A percentile compares a stretch with the other conserved stretches of the same genome.
Evolutionary conservation across 2,329 filamentous ascomycete genomes (phyloP).

Genomic region (Colletotrichum incanum): DNA sequence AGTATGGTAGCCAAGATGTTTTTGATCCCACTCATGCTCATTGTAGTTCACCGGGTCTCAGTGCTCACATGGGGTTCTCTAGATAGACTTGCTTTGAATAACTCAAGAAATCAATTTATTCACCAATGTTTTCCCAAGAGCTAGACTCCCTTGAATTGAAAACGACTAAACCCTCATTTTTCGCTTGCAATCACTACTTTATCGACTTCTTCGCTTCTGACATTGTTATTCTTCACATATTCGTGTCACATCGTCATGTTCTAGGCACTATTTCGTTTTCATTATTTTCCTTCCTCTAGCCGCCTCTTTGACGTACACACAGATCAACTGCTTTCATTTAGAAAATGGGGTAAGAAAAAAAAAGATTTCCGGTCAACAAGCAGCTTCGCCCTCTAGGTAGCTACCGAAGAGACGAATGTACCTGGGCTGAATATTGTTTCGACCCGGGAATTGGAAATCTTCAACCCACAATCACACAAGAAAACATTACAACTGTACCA

Average conservation of each 20-base stretch:
- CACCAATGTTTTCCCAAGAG: neutral
- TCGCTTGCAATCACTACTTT: neutral
- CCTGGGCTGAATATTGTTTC: no score
- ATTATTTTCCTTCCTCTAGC: no score
- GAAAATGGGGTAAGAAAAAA: no score
- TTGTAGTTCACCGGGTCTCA: neutral
- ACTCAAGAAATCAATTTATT: neutral
- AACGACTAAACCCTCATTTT: neutral
- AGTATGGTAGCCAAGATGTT: neutral
- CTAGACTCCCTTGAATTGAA: neutral
- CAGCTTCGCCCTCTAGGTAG: no score
- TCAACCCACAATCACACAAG: no score
- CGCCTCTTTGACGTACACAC: no score
- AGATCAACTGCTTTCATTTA: no score
- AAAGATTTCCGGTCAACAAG: no score
- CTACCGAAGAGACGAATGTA: no score
- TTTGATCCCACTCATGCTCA: neutral
- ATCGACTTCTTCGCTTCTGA: neutral
- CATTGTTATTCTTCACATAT: neutral
- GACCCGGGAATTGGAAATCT: no score
- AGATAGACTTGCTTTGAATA: no score
- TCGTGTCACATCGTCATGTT: neutral
- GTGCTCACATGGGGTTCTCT: neutral
- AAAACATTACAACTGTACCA: no score
- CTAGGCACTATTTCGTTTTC: neutral